Evolutionary conservation across 2,329 filamentous ascomycete genomes (phyloP).

Genomic region (Sarocladium strictum): DNA sequence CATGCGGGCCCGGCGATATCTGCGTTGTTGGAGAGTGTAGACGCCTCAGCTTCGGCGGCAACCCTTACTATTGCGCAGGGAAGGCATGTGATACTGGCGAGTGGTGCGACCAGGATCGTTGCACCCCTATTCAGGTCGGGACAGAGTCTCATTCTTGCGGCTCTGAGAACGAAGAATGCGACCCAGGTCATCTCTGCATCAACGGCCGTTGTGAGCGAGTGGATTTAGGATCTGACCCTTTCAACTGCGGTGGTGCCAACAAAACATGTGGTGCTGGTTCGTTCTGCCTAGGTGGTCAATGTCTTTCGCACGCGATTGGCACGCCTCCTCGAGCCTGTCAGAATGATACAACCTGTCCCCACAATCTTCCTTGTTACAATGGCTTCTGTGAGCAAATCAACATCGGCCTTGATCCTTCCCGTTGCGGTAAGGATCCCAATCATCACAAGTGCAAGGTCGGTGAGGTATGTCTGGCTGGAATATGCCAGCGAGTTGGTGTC

Average conservation of each 20-base stretch:
- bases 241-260: constrained; percentile 1
- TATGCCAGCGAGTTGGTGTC: background rate
- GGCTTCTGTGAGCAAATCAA: constrained; percentile 8
- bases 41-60: background rate
- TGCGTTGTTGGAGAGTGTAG: constrained; percentile 4
- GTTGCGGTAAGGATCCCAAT: constrained; percentile 2
- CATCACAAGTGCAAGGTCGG: background rate
- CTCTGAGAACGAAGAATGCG: background rate
- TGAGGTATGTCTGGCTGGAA: background rate
- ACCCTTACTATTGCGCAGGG: background rate
- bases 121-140: constrained; percentile 2
- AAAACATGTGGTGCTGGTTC: constrained; percentile 4
- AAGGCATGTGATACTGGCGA: constrained; percentile 5
- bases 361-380: background rate
- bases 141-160: constrained; percentile 4
- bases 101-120: background rate
- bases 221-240: background rate
- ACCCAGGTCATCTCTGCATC: constrained; percentile 1
- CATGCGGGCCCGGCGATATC: background rate
- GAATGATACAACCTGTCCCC: background rate
- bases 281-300: constrained; percentile 2
- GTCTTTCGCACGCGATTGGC: constrained; percentile 1
- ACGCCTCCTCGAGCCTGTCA: background rate
- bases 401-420: constrained; percentile 5
- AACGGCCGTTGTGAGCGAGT: constrained; percentile 2